Evolutionary conservation across 352 stramenopile genomes (phyloP).

Genomic region (Pythium pectinolyticum): DNA sequence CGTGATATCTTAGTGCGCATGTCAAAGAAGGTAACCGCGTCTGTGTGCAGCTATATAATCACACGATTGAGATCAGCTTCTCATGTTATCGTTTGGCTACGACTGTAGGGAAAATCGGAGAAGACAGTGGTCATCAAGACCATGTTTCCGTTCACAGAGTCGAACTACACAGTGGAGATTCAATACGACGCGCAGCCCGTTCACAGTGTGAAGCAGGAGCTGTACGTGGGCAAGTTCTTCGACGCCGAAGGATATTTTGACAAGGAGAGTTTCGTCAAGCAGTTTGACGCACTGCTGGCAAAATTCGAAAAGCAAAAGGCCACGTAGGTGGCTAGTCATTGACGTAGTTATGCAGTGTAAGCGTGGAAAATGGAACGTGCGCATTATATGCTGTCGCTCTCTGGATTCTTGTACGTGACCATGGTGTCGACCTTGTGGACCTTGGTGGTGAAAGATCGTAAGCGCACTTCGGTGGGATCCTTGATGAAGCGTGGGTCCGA

Average conservation of each 20-base stretch:
- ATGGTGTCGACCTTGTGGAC: constrained; percentile 98
- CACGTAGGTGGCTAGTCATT: constrained; percentile 46
- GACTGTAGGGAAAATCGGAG: constrained; percentile 35
- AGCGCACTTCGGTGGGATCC: constrained; percentile 96
- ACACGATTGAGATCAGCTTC: neutral
- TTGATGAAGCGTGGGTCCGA: constrained; percentile 98
- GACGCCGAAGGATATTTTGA: constrained; percentile 85
- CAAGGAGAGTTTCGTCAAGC: constrained; percentile 73
- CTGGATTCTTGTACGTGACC: constrained; percentile 96
- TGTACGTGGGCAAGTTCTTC: constrained; percentile 87
- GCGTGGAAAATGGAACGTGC: constrained; percentile 16
- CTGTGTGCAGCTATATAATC: constrained; percentile 8
- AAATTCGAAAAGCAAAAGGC: constrained; percentile 76
- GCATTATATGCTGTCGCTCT: constrained; percentile 68
- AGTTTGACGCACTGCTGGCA: constrained; percentile 56
- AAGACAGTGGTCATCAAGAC: constrained; percentile 63
- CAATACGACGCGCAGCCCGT: constrained; percentile 21
- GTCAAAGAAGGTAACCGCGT: constrained; percentile 72
- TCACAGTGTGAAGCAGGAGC: constrained; percentile 43
- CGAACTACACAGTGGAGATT: constrained; percentile 72
- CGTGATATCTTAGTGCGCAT: constrained; percentile 77
- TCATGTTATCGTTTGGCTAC: neutral
- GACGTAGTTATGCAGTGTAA: constrained; percentile 20
- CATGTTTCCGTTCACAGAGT: constrained; percentile 65
- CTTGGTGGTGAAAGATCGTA: constrained; percentile 98